Percentiles rank a stretch among this genome's conserved stretches.
phyloP scores from a whole-genome alignment of 2,329 filamentous ascomycete genomes.

The Phyllosticta citriasiana region DNA sequence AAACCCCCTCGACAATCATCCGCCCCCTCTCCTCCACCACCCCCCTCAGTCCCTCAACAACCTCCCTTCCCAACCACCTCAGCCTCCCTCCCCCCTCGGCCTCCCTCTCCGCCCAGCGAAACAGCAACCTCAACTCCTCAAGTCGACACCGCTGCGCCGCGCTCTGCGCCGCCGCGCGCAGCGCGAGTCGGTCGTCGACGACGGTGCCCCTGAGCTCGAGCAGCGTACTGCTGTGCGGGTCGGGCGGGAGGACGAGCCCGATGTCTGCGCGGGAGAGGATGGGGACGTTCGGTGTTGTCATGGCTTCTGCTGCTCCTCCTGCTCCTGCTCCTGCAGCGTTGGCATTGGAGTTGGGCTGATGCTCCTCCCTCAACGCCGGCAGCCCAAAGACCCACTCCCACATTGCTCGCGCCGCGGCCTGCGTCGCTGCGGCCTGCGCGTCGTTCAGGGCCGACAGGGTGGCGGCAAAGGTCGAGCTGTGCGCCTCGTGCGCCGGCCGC shows the following conservation, averaged over 20 bases:
- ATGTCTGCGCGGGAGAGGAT: background rate
- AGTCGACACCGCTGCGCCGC: constrained; percentile 47
- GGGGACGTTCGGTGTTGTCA: too few species aligned
- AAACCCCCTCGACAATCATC: constrained; percentile 11
- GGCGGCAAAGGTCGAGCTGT: constrained; percentile 57
- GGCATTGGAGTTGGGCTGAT: background rate
- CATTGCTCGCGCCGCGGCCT: constrained; percentile 23
- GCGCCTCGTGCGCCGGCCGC: constrained; percentile 48
- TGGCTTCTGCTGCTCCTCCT: background rate
- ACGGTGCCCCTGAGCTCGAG: constrained; percentile 48
- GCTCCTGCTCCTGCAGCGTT: background rate
- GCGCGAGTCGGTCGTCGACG: constrained; percentile 62
- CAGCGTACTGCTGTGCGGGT: constrained; percentile 40
- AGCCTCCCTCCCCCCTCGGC: constrained; percentile 27
- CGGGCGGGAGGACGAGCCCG: constrained; percentile 3
- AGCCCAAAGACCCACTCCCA: constrained; percentile 69
- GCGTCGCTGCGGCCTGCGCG: constrained; percentile 30
- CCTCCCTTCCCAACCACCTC: constrained; percentile 47
- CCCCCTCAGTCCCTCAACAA: constrained; percentile 45
- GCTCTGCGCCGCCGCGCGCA: constrained; percentile 34
- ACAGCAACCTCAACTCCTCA: constrained; percentile 53
- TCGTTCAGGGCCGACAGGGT: constrained; percentile 66
- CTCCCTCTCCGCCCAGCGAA: constrained; percentile 52
- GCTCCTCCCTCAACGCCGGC: constrained; percentile 37
- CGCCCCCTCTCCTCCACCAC: constrained; percentile 34